A percentile compares a stretch with the other conserved stretches of the same genome.
These are phyloP conservation scores for Saprolegnia diclina DNA, from an alignment of 352 stramenopile genomes.

Conservation along the genomic window DNA sequence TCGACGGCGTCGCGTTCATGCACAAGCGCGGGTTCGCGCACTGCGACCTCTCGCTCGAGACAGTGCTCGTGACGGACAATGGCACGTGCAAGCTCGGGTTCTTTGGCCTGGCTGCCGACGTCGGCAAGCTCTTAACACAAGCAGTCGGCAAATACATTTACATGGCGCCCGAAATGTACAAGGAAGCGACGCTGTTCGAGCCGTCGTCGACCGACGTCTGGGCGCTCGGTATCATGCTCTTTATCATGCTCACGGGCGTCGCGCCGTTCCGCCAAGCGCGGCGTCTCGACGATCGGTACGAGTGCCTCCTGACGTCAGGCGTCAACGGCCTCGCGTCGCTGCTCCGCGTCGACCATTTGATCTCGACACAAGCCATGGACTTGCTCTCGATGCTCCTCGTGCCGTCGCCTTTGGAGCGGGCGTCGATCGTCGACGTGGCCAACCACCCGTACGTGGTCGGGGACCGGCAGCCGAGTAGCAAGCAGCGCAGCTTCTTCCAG, in stretches of 20 bases:
- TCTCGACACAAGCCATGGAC: slow-evolving; percentile 14
- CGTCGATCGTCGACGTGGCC: neutral
- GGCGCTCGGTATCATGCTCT: slow-evolving; percentile 31
- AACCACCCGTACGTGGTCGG: neutral
- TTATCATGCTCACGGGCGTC: slow-evolving; percentile 34
- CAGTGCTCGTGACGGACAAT: slow-evolving; percentile 86
- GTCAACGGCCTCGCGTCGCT: slow-evolving; percentile 26
- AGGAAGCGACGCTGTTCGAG: slow-evolving; percentile 10
- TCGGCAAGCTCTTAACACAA: neutral
- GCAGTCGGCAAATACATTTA: slow-evolving; percentile 32
- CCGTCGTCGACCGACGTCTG: slow-evolving; percentile 25
- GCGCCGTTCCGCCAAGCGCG: slow-evolving; percentile 56
- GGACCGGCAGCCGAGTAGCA: neutral
- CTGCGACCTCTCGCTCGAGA: slow-evolving; percentile 93
- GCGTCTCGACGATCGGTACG: slow-evolving; percentile 44
- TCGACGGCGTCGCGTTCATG: slow-evolving; percentile 81
- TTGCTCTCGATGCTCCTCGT: slow-evolving; percentile 11
- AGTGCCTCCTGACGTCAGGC: slow-evolving; percentile 35
- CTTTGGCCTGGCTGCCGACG: slow-evolving; percentile 27
- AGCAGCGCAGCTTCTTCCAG: slow-evolving; percentile 15
- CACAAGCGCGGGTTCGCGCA: slow-evolving; percentile 84
- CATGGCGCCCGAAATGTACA: slow-evolving; percentile 33
- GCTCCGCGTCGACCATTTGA: slow-evolving; percentile 10
- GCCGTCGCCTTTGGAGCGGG: neutral
- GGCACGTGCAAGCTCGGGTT: slow-evolving; percentile 40